Conservation (phyloP, 129 eudicot genomes). For the Daucus carota region DNA sequence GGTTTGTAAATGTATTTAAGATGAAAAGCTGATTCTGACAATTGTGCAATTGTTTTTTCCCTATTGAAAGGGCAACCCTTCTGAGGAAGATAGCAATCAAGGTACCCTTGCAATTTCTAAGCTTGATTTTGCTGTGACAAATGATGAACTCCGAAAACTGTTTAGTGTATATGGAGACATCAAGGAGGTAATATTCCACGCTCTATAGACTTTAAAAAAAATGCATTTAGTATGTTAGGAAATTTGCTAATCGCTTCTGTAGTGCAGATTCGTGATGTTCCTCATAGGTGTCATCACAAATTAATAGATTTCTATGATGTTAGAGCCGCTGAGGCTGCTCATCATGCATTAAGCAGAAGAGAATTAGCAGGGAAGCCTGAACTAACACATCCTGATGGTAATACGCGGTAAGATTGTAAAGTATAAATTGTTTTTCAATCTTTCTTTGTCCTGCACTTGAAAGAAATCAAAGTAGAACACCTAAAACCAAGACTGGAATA, state of each 20-base stretch:
- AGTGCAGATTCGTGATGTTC: conserved; percentile 69
- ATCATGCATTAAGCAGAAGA: conserved; percentile 60
- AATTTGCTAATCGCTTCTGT: conserved; percentile 12
- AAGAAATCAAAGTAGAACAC: not conserved
- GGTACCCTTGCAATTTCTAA: conserved; percentile 67
- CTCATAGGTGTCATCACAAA: conserved; percentile 50
- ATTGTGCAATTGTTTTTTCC: conserved; percentile 1
- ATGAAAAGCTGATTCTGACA: not conserved
- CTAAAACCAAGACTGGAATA: not conserved
- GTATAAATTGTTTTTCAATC: not conserved
- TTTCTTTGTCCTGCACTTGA: not conserved
- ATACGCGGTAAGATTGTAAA: conserved; percentile 30
- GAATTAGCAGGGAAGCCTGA: conserved; percentile 72
- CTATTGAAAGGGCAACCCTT: conserved; percentile 51
- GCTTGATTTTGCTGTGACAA: conserved; percentile 62
- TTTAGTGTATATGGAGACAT: conserved; percentile 85
- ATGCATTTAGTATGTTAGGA: not conserved
- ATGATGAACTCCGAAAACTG: conserved; percentile 59
- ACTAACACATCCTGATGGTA: conserved; percentile 46
- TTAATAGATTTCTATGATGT: conserved; percentile 74
- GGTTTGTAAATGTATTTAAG: not conserved
- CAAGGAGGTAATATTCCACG: conserved; percentile 56
- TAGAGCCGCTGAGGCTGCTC: conserved; percentile 84
- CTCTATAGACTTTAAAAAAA: not conserved
- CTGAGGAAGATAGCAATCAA: conserved; percentile 69